Evolutionary conservation across 768 basidiomycete species (phyloP), one percentile per base, ranked within the genome.

Genomic region (Tephrocybe sp.): DNA sequence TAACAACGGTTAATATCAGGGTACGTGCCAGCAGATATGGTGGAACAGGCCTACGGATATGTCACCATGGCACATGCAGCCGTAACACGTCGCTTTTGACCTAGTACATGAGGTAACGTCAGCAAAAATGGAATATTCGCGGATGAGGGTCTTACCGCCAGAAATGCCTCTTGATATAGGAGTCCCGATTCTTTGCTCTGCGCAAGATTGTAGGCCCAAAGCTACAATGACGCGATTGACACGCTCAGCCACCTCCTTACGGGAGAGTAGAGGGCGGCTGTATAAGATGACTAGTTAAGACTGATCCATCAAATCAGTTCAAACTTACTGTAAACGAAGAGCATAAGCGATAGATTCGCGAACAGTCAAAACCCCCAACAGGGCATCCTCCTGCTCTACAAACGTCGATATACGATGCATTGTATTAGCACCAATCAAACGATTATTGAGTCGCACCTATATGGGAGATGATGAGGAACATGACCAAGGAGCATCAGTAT

Each of bases 21-120:
- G 8, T 6, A 38, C 7, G 19, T 38, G 37, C 9, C 33, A 4
- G 9, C 33, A 34, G 9, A 12, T 15, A n/a, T 12, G 15, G 15
- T 9, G 8, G 16, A 38, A 19, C 13, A 38, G 12, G 62, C 69
- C 54, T 53, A 71, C 49, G 84, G 83, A 33, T 72, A 70, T 15
- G 80, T 77, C 30, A 86, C 81, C 61, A 85, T 72, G 2, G 78
- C 74, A 54, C 77, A 78, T 9, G 80, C 84, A 36, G 82, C 77
- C 10, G 78, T 77, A 4, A 80, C 76, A 4, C 78, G 73, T n/a
- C 84, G 73, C 56, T 81, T 83, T 61, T 88, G 84, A 3, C 86
- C 74, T 66, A 47, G 9, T 25, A 21, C n/a, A 18, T 12, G 33
- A 13, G 12, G n/a, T 50, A 25, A 23, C 42, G 6, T 51, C 12